Evolutionary conservation across 306 rosid genomes (phyloP).

Genomic region (Elaeagnus macrophylla): DNA sequence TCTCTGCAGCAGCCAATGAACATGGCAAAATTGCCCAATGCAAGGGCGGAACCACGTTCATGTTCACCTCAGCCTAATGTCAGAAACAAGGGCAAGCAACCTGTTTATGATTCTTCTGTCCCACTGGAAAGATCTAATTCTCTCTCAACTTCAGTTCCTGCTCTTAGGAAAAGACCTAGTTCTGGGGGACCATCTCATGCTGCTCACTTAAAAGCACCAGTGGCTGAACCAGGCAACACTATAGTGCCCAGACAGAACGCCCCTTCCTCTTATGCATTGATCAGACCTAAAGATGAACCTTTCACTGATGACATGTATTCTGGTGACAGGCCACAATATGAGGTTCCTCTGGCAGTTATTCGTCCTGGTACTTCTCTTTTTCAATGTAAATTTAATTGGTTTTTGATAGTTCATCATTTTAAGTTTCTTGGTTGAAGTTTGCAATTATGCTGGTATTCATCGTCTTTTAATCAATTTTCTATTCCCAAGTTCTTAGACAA

Average conservation of each 20-base stretch:
- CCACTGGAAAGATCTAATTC: background rate
- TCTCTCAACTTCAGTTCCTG: slow-evolving; percentile 15
- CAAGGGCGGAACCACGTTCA: slow-evolving; percentile 27
- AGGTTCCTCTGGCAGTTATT: slow-evolving; percentile 49
- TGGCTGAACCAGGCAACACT: slow-evolving; percentile 25
- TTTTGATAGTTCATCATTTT: slow-evolving; percentile 5
- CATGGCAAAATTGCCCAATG: slow-evolving; percentile 13
- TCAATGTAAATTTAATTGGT: background rate
- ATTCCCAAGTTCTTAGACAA: too few species aligned
- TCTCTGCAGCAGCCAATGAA: slow-evolving; percentile 27
- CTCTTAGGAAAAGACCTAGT: slow-evolving; percentile 24
- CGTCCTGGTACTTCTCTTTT: slow-evolving; percentile 45
- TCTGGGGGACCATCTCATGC: slow-evolving; percentile 21
- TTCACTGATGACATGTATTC: slow-evolving; percentile 29
- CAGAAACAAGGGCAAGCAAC: slow-evolving; percentile 65
- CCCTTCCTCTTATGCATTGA: slow-evolving; percentile 23
- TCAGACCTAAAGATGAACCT: slow-evolving; percentile 86
- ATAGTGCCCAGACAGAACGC: slow-evolving; percentile 23
- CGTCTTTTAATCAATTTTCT: too few species aligned
- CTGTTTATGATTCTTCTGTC: slow-evolving; percentile 18
- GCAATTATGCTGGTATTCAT: too few species aligned
- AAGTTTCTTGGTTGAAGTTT: background rate
- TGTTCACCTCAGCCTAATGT: slow-evolving; percentile 20
- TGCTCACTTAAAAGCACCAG: slow-evolving; percentile 29
- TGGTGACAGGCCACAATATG: slow-evolving; percentile 25